phyloP scores from a whole-genome alignment of 495 filamentous ascomycete genomes.

The Mytilinidion resinicola region DNA sequence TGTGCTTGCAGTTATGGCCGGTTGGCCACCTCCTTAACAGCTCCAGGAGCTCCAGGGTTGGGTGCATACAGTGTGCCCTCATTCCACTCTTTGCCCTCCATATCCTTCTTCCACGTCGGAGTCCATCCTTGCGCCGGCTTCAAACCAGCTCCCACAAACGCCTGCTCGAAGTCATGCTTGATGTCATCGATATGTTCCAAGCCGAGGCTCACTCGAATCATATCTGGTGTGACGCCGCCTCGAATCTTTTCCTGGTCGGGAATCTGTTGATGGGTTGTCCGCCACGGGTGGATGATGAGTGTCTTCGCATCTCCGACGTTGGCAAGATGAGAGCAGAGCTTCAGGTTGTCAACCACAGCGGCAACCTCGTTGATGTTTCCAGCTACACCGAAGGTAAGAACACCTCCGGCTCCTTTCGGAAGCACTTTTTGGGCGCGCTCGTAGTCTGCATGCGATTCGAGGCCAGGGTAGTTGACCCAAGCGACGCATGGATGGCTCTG shows the following conservation, averaged over 20 bases:
- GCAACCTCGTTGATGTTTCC: conserved; percentile 40
- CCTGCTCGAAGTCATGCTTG: conserved; percentile 40
- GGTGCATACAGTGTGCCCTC: conserved; percentile 18
- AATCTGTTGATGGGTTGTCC: conserved; percentile 41
- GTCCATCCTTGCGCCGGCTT: conserved; percentile 11
- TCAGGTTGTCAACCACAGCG: conserved; percentile 41
- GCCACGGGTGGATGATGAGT: conserved; percentile 41
- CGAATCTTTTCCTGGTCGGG: conserved; percentile 42
- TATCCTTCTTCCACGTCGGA: conserved; percentile 18
- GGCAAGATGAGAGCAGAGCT: conserved; percentile 38
- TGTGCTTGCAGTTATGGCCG: too few species aligned
- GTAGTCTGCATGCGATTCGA: conserved; percentile 39
- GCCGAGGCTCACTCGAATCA: conserved; percentile 38
- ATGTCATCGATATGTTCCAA: conserved; percentile 42
- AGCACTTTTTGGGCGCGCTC: conserved; percentile 35
- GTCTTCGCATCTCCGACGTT: conserved; percentile 44
- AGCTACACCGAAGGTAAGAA: conserved; percentile 40
- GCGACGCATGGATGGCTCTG: conserved; percentile 35
- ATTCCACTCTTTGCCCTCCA: conserved; percentile 15
- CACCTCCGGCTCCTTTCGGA: conserved; percentile 37
- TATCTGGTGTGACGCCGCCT: conserved; percentile 39
- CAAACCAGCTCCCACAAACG: conserved; percentile 37
- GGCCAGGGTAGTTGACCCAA: conserved; percentile 41
- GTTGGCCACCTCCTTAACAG: too few species aligned
- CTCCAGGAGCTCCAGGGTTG: neutral